These are phyloP conservation scores for Leersia perrieri DNA, from an alignment of 176 grass and related monocot genomes.

Conservation along the genomic window DNA sequence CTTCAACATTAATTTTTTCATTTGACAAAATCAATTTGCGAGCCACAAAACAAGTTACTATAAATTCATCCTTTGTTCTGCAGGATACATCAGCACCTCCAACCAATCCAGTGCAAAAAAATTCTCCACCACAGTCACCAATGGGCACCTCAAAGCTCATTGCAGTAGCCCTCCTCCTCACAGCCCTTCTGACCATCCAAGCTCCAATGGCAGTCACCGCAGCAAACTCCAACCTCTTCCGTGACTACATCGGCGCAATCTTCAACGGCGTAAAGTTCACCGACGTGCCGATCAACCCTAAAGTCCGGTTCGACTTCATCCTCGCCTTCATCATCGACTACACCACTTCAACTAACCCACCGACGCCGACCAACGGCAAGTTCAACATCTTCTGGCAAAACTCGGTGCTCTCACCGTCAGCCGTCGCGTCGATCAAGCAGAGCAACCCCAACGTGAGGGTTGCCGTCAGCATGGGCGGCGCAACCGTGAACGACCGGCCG, in stretches of 20 bases:
- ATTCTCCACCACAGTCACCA: neutral
- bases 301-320: conserved; percentile 58
- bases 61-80: conserved; percentile 1
- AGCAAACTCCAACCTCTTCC: conserved; percentile 65
- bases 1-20: neutral
- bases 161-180: conserved; percentile 17
- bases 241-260: conserved; percentile 78
- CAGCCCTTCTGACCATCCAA: conserved; percentile 9
- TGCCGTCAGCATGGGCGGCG: conserved; percentile 68
- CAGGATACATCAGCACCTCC: neutral
- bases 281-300: conserved; percentile 67
- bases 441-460: conserved; percentile 67
- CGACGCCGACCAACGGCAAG: conserved; percentile 56
- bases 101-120: neutral
- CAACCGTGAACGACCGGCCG: conserved; percentile 18
- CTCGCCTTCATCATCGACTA: conserved; percentile 82
- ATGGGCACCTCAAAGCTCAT: conserved; percentile 48
- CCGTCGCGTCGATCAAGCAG: conserved; percentile 49
- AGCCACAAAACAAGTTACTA: neutral
- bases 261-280: conserved; percentile 66
- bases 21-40: neutral
- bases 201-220: neutral
- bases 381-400: conserved; percentile 79
- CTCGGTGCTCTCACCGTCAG: conserved; percentile 43
- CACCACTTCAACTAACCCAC: conserved; percentile 36